These are phyloP conservation scores for Thymus mandschuricus DNA, from an alignment of 257 asterid genomes.

Conservation along the genomic window DNA sequence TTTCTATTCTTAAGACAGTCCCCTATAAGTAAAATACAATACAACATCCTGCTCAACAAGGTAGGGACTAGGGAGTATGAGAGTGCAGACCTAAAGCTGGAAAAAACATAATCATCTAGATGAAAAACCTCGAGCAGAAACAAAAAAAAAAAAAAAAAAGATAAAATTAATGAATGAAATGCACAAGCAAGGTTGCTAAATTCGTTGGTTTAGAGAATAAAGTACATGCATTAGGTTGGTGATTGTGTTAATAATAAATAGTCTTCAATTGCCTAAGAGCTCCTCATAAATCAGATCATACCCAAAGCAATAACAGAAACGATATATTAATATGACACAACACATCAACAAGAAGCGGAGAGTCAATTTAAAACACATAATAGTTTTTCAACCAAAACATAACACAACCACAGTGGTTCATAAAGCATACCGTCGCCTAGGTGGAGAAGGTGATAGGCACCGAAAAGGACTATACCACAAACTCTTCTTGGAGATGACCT, in stretches of 20 bases:
- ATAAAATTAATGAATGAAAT: too few relatives aligned
- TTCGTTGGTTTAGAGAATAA: too few relatives aligned
- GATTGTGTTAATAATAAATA: neutral
- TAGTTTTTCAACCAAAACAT: neutral
- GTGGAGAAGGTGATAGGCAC: conserved; percentile 89
- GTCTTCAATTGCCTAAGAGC: neutral
- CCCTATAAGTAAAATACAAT: neutral
- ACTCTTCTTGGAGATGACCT: conserved; percentile 86
- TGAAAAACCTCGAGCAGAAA: neutral
- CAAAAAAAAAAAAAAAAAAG: neutral
- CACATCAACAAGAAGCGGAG: neutral
- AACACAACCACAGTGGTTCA: neutral
- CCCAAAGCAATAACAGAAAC: neutral
- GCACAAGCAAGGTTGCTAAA: neutral
- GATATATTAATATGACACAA: neutral
- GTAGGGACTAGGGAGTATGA: neutral
- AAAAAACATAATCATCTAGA: neutral
- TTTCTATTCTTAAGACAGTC: neutral
- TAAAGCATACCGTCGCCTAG: conserved; percentile 75
- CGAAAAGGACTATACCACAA: conserved; percentile 85
- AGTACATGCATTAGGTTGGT: neutral
- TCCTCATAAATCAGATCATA: neutral
- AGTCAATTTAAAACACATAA: neutral
- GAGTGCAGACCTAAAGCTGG: neutral
- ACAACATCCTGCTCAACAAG: neutral